Evolutionary conservation across 2,329 filamentous ascomycete genomes (phyloP), one percentile per base, ranked within the genome.

Genomic region (Diaporthe citri): DNA sequence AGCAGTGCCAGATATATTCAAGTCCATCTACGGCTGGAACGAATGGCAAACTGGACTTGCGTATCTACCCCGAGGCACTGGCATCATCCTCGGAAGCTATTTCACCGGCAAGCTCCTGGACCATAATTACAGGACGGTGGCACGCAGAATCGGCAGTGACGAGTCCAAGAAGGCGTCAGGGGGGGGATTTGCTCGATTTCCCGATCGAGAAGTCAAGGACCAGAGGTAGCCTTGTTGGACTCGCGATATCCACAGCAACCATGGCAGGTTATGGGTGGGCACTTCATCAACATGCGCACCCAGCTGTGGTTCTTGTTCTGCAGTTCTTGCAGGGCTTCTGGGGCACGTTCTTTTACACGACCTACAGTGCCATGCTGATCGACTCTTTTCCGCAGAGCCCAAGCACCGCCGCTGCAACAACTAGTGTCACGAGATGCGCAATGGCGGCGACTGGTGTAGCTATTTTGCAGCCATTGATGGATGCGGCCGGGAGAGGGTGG

Each of bases 1-100:
- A 76, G 84, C 87, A 25, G 83, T 88, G 7, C 85, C 88, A 0
- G 85, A 87, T 6, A 87, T 89, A 8, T 84, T 86, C 25, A 82
- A 84, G 34, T 80, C 84, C 10, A 87, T 88, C 17, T 89, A 89
- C 70, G 80, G 82, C 31, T 89, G 85, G 72, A 83, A 85, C 73
- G 84, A 87, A 17, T 69, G 74, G 10, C 36, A 76, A 39, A 77
- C 76, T 12, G 77, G 76, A 2, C 57, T 78, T 41, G 51, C 52
- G 59, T 59, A 66, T 25, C 34, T 71, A 17, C 51, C 51, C 20
- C 67, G n/a, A 41, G 67, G 52, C 6, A 43, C 31, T 25, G 52
- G 52, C 22, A 48, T 71, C 12, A 71, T 56, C 13, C 52, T 71
- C 6, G 67, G 67, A 28, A 67, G 28, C 28, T 52, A 67, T 36